Evolutionary conservation across 805 yeast genomes (phyloP), one percentile per base, ranked within the genome.

Genomic region (Schwanniomyces yamadae): DNA sequence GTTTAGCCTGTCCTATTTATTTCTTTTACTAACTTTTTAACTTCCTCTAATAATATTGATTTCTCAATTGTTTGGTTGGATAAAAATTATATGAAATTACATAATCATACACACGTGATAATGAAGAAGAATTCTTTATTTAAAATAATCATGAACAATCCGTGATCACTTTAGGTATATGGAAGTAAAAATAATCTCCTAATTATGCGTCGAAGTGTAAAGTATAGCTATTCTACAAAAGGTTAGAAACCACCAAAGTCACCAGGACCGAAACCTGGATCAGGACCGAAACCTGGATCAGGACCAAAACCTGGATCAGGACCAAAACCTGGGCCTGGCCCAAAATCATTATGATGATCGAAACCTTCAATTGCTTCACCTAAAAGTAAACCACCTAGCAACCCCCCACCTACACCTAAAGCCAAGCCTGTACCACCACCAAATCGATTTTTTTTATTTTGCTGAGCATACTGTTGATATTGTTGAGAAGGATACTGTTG

Each of bases 301-400:
- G 56, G 52, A 19, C 55, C 57, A 22, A 52, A 52, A 24, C 66
- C 70, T n/a, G 42, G 50, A 50, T 55, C 52, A 45, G 64, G 66
- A 46, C 69, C 57, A 51, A 64, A 46, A 52, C 63, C 44, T 40
- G 63, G 52, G 38, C 52, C 48, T 37, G 57, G 34, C 41, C 51
- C 55, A 25, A 56, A 54, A 27, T 56, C 45, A 12, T 52, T 53
- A 11, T 37, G 54, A 28, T 55, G 55, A 28, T 56, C 18, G 20
- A 25, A 21, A 15, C 16, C 19, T 19, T 33, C 54, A 41, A 77
- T 45, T 29, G 73, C 73, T 23, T 69, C 62, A 6, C 72, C 73
- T 28, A 79, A 49, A 45, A 78, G 47, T 59, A 74, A 59, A 29
- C 85, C 86, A 38, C 85, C 86, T 6, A 80, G 49, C 36, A 80